These are phyloP conservation scores for Akanthomyces uredinophilus DNA, from an alignment of 2,329 filamentous ascomycete species.

Conservation along the genomic window DNA sequence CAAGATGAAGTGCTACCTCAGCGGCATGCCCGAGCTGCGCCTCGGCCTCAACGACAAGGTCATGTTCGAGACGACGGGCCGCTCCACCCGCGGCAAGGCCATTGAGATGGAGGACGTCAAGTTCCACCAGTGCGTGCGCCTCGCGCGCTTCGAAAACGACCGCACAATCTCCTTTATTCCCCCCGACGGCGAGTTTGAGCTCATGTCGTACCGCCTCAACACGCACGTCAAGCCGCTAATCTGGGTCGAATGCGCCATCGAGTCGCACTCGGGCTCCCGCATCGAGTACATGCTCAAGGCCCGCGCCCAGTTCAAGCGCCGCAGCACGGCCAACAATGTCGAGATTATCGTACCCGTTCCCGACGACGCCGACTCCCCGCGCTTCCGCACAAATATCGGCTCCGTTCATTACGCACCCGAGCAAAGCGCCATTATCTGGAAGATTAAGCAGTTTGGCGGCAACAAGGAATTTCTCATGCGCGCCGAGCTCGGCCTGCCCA, in stretches of 20 bases:
- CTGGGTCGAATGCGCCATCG: slow-evolving; percentile 97
- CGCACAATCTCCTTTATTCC: slow-evolving; percentile 98
- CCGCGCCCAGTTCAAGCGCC: slow-evolving; percentile 94
- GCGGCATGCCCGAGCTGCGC: slow-evolving; percentile 93
- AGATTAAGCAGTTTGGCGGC: slow-evolving; percentile 99
- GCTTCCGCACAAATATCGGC: slow-evolving; percentile 96
- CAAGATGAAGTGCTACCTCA: slow-evolving; percentile 99
- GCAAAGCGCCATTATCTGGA: slow-evolving; percentile 97
- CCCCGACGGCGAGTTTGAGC: slow-evolving; percentile 95
- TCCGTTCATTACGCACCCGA: slow-evolving; percentile 97
- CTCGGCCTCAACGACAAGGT: slow-evolving; percentile 97
- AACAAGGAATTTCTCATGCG: slow-evolving; percentile 98
- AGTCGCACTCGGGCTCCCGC: slow-evolving; percentile 88
- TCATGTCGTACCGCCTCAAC: slow-evolving; percentile 98
- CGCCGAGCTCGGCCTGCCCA: slow-evolving; percentile 88
- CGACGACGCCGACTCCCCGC: slow-evolving; percentile 91
- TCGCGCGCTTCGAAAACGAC: slow-evolving; percentile 97
- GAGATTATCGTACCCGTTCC: slow-evolving; percentile 96
- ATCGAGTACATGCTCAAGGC: slow-evolving; percentile 99
- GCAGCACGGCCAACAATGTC: slow-evolving; percentile 97
- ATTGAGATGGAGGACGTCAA: slow-evolving; percentile 99
- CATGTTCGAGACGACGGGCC: slow-evolving; percentile 97
- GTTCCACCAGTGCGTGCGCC: slow-evolving; percentile 95
- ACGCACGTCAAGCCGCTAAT: slow-evolving; percentile 98
- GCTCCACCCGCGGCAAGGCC: slow-evolving; percentile 89